Percentiles rank a stretch among this genome's conserved stretches.
These are phyloP conservation scores for Cladophialophora yegresii DNA, from an alignment of 2,329 filamentous ascomycete genomes.

Conservation along the genomic window DNA sequence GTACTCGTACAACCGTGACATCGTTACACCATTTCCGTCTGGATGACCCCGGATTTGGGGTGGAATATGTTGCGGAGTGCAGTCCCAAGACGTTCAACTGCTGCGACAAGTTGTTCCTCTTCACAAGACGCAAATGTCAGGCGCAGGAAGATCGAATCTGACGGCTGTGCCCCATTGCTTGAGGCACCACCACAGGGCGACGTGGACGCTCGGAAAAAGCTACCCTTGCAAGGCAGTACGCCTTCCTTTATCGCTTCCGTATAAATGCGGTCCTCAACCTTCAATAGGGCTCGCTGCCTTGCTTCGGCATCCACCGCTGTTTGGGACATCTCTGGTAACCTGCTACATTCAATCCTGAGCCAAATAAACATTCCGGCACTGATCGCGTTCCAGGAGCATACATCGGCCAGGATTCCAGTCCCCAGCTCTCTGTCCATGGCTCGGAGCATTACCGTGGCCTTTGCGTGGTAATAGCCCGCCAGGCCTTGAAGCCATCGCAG, in stretches of 20 bases:
- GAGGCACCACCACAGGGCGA: neutral
- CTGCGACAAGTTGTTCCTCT: neutral
- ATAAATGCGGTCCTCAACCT: neutral
- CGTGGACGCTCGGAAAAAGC: neutral
- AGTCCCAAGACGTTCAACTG: neutral
- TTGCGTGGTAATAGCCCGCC: constrained; percentile 3
- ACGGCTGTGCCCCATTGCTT: neutral
- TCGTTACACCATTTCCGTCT: neutral
- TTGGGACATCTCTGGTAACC: neutral
- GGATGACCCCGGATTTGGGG: neutral
- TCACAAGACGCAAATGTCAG: neutral
- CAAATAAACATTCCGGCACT: neutral
- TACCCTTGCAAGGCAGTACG: neutral
- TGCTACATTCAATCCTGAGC: neutral
- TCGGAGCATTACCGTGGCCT: neutral
- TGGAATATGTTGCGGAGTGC: neutral
- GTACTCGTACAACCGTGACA: neutral
- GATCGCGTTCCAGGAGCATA: neutral
- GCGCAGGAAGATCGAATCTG: neutral
- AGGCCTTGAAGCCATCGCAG: constrained; percentile 3
- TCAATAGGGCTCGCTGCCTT: neutral
- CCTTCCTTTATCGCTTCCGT: neutral
- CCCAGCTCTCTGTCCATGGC: neutral
- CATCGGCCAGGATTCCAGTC: neutral
- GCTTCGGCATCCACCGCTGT: neutral